Conservation (phyloP, 768 basidiomycete species). For the Cytidiella melzeri region DNA sequence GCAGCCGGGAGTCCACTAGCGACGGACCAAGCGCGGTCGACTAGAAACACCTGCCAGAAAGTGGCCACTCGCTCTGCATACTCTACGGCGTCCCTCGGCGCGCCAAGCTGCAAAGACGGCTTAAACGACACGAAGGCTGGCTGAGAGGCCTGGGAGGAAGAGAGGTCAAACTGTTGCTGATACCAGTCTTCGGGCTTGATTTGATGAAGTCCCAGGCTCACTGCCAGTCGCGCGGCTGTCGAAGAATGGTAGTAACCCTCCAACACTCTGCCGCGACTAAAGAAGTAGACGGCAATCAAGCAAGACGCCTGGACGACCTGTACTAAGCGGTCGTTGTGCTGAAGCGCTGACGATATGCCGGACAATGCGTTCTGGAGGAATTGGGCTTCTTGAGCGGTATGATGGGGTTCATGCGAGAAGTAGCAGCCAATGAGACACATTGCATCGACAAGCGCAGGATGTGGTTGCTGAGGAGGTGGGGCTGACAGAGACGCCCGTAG, state of each 20-base stretch:
- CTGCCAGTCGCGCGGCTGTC: conserved; percentile 54
- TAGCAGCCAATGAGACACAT: conserved; percentile 56
- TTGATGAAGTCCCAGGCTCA: conserved; percentile 54
- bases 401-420: conserved; percentile 38
- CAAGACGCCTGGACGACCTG: conserved; percentile 57
- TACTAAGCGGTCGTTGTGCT: conserved; percentile 47
- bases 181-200: conserved; percentile 30
- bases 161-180: conserved; percentile 11
- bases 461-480: conserved; percentile 31
- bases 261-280: conserved; percentile 46
- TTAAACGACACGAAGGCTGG: conserved; percentile 12
- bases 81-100: conserved; percentile 35
- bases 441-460: conserved; percentile 56
- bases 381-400: conserved; percentile 37
- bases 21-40: conserved; percentile 57
- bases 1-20: conserved; percentile 48
- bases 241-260: conserved; percentile 60
- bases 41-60: conserved; percentile 59
- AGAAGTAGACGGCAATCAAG: conserved; percentile 55
- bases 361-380: conserved; percentile 45
- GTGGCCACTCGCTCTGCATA: conserved; percentile 42
- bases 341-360: conserved; percentile 48
- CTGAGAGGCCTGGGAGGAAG: conserved; percentile 1
- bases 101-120: conserved; percentile 21
- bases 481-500: conserved; percentile 32